Percentiles rank a stretch among this genome's conserved stretches.
These are phyloP conservation scores for Wickerhamomyces bovis DNA, from an alignment of 805 yeast species.

Conservation along the genomic window DNA sequence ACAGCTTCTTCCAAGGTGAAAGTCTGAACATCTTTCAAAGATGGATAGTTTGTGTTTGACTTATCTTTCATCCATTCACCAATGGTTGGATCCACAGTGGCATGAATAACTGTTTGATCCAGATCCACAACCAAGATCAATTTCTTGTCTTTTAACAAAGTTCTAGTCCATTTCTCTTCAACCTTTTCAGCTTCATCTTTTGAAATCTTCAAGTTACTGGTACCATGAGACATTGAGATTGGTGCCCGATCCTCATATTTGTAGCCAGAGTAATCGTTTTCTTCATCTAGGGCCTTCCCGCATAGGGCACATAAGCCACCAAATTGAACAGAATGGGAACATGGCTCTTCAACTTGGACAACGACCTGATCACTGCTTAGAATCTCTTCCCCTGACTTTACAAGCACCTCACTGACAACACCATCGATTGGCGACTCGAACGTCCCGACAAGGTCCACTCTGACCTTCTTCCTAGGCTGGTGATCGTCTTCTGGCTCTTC, in stretches of 20 bases:
- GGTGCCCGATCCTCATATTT: slow-evolving; percentile 63
- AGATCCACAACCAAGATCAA: slow-evolving; percentile 90
- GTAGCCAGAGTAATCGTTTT: slow-evolving; percentile 67
- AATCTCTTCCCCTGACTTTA: slow-evolving; percentile 57
- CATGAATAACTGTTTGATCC: slow-evolving; percentile 96
- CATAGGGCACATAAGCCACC: slow-evolving; percentile 8
- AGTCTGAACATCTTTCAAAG: slow-evolving; percentile 73
- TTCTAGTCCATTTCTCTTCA: slow-evolving; percentile 58
- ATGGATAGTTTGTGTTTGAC: slow-evolving; percentile 74
- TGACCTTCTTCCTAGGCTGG: slow-evolving; percentile 26
- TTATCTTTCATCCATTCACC: slow-evolving; percentile 94
- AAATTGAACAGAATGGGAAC: slow-evolving; percentile 88
- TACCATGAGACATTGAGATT: slow-evolving; percentile 84
- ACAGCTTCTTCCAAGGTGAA: slow-evolving; percentile 67
- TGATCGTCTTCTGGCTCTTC: slow-evolving; percentile 17
- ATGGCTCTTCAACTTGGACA: slow-evolving; percentile 66
- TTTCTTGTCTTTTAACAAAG: slow-evolving; percentile 56
- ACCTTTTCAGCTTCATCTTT: slow-evolving; percentile 81
- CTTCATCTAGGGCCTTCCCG: slow-evolving; percentile 48
- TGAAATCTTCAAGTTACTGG: slow-evolving; percentile 76
- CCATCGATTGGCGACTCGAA: slow-evolving; percentile 87
- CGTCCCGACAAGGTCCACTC: slow-evolving; percentile 66
- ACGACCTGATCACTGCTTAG: slow-evolving; percentile 40
- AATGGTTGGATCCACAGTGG: slow-evolving; percentile 95
- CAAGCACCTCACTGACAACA: slow-evolving; percentile 41